Base-by-base conservation (phyloP, 768 basidiomycete genomes). In the Chalciporus chontae region DNA sequence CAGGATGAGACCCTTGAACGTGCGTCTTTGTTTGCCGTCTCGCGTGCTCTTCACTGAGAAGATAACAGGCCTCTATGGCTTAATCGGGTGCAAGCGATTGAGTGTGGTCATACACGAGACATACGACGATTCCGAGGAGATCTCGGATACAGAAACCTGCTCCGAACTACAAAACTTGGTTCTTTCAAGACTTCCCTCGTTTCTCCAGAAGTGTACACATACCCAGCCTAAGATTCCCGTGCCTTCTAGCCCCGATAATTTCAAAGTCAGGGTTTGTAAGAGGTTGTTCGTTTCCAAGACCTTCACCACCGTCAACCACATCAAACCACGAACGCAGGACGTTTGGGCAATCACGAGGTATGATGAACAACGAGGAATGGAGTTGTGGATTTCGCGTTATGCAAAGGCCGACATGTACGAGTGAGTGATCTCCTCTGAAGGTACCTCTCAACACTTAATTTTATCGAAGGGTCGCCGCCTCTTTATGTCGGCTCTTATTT, bases 1-100 rank as follows among this genome's bases (percentile, higher is more conserved):
- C 87, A 93, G 63, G 93, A 96, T 63, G 90, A 94, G 58, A 73
- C 89, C 4, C 73, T 97, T 5, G 94, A 97, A 82, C 78, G 83
- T 87, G 51, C 37, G 55, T 0, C 21, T 8, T 19, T 0, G 14
- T 31, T 44, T 32, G 3, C 32, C 19, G 2, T 37, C 5, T 26
- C 13, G 8, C 13, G 10, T 31, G 29, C 9, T 31, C 29, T 31
- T 31, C 29, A 4, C 34, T 11, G 32, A 19, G 13, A 18, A 26
- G 23, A 4, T 14, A 21, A 26, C 43, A 85, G 86, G 67, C 2
- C 87, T 96, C 60, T 95, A 94, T 63, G 61, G 71, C 1, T 68
- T 72, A 19, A 73, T 96, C 8, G 94, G 94, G 2, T 87, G 85
- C 4, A 77, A 73, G 23, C 76, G 79, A 3, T 75, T 95, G 17